A percentile compares a stretch with the other conserved stretches of the same genome.
These are phyloP conservation scores for Zymoseptoria brevis DNA, from an alignment of 2,329 filamentous ascomycete species.

Conservation along the genomic window DNA sequence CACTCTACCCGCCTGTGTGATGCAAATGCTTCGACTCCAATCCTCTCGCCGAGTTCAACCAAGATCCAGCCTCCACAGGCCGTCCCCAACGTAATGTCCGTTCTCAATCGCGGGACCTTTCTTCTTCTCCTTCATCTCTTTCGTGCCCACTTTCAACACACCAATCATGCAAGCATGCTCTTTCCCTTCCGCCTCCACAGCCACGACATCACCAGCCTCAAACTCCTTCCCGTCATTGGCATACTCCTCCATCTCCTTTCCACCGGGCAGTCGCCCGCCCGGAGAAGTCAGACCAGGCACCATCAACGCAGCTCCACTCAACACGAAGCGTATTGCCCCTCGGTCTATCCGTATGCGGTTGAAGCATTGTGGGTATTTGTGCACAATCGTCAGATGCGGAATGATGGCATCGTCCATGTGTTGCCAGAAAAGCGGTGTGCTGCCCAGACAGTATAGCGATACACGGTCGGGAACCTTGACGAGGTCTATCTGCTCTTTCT, in stretches of 20 bases:
- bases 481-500: slow-evolving; percentile 82
- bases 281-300: slow-evolving; percentile 81
- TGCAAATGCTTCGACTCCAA: neutral
- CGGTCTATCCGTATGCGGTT: slow-evolving; percentile 83
- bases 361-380: slow-evolving; percentile 80
- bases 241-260: slow-evolving; percentile 33
- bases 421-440: slow-evolving; percentile 83
- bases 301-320: slow-evolving; percentile 91
- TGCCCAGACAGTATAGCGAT: slow-evolving; percentile 76
- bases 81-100: slow-evolving; percentile 89
- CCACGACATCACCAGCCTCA: slow-evolving; percentile 73
- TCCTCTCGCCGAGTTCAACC: neutral
- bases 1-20: neutral
- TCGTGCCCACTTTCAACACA: slow-evolving; percentile 71
- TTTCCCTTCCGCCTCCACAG: slow-evolving; percentile 89
- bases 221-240: slow-evolving; percentile 58
- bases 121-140: slow-evolving; percentile 86
- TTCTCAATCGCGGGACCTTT: slow-evolving; percentile 93
- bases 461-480: slow-evolving; percentile 91
- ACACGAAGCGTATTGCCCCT: slow-evolving; percentile 92
- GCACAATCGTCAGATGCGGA: slow-evolving; percentile 81
- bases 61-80: slow-evolving; percentile 66
- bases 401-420: slow-evolving; percentile 68
- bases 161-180: slow-evolving; percentile 84
- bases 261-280: slow-evolving; percentile 68